Percentiles rank a stretch among this genome's conserved stretches.
Conservation (phyloP, 2,329 filamentous ascomycete genomes). For the Fusarium xylarioides region DNA sequence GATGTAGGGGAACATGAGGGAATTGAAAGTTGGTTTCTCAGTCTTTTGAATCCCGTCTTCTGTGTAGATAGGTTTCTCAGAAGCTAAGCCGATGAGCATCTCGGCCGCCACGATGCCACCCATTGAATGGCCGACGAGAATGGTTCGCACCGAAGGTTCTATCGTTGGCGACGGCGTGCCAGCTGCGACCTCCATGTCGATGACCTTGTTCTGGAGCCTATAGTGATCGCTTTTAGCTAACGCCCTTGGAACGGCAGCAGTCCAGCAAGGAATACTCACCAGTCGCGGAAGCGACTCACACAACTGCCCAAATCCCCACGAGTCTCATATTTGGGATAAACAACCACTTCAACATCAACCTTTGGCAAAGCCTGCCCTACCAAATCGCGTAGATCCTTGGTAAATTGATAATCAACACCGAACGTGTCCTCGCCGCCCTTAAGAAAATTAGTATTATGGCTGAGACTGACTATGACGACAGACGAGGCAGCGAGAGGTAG, state of each 20-base stretch:
- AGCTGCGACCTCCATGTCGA: constrained; percentile 89
- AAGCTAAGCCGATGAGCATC: constrained; percentile 76
- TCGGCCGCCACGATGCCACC: constrained; percentile 95
- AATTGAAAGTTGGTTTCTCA: constrained; percentile 55
- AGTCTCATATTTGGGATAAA: constrained; percentile 88
- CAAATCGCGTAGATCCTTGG: constrained; percentile 73
- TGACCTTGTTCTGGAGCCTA: constrained; percentile 90
- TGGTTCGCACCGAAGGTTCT: constrained; percentile 82
- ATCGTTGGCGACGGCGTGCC: constrained; percentile 83
- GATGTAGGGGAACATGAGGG: constrained; percentile 92
- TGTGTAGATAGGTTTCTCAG: constrained; percentile 63
- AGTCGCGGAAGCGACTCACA: constrained; percentile 78
- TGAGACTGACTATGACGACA: neutral
- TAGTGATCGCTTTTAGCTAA: neutral
- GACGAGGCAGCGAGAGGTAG: neutral
- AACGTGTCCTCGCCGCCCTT: constrained; percentile 83
- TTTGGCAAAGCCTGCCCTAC: constrained; percentile 74
- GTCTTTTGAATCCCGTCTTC: constrained; percentile 53
- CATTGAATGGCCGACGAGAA: constrained; percentile 90
- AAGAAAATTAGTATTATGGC: constrained; percentile 10
- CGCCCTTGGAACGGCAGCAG: neutral
- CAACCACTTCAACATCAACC: constrained; percentile 70
- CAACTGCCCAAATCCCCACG: constrained; percentile 77
- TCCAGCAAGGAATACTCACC: constrained; percentile 57
- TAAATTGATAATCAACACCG: constrained; percentile 70